These are phyloP conservation scores for Pseudophaeomoniella oleicola DNA, from an alignment of 2,329 filamentous ascomycete species.

Conservation along the genomic window DNA sequence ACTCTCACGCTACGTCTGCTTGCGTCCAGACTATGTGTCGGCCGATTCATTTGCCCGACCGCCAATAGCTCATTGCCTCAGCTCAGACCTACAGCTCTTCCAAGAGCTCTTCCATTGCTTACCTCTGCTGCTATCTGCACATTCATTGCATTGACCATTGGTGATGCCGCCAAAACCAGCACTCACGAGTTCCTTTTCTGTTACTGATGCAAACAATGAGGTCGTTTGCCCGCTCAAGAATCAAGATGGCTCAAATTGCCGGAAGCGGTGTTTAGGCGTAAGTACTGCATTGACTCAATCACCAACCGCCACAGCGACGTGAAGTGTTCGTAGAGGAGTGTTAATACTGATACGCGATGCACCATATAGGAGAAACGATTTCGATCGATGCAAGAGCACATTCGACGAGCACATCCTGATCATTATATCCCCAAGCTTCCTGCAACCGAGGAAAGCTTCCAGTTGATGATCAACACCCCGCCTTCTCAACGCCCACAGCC, in stretches of 20 bases:
- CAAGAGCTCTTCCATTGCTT: background rate
- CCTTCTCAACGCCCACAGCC: slow-evolving; percentile 55
- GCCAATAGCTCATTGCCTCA: background rate
- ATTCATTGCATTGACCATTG: slow-evolving; percentile 5
- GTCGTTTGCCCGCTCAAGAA: slow-evolving; percentile 93
- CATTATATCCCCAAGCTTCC: slow-evolving; percentile 97
- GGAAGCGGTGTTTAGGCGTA: slow-evolving; percentile 95
- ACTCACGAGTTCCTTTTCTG: slow-evolving; percentile 79
- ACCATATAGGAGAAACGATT: slow-evolving; percentile 70
- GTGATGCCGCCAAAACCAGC: slow-evolving; percentile 80
- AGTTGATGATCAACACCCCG: slow-evolving; percentile 86
- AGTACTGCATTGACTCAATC: slow-evolving; percentile 47
- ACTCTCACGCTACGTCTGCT: background rate
- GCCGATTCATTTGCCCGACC: background rate
- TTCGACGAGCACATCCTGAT: slow-evolving; percentile 88
- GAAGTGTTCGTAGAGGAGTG: slow-evolving; percentile 1
- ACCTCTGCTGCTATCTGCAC: background rate
- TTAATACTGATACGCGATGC: slow-evolving; percentile 15
- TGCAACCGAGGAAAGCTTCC: slow-evolving; percentile 94
- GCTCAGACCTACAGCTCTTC: background rate
- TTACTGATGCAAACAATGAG: slow-evolving; percentile 76
- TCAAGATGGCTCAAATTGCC: slow-evolving; percentile 90
- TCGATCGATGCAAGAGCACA: slow-evolving; percentile 99
- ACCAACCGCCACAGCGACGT: slow-evolving; percentile 1
- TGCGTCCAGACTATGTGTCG: background rate